Base-by-base conservation (phyloP, 2,329 filamentous ascomycete genomes). In the Fusarium longipes region DNA sequence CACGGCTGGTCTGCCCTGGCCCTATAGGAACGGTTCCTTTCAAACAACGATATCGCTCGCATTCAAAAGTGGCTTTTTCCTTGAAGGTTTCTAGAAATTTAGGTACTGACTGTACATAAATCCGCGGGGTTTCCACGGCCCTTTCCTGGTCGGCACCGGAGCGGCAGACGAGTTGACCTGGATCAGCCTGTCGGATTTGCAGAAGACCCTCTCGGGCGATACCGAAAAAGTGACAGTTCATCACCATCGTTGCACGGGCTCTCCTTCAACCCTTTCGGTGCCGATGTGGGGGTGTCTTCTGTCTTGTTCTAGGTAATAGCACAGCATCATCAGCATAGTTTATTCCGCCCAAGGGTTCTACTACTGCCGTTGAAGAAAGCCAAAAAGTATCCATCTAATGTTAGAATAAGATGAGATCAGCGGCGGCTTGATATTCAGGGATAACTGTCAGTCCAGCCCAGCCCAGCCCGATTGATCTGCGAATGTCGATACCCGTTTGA, bases 101-200 rank as follows among this genome's bases (percentile, higher is more conserved):
- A n/a, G n/a, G n/a, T n/a, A n/a, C n/a, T n/a, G n/a, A n/a, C 10
- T 30, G 62, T 40, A 22, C 17, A 36, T 12, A 35, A 27, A 18
- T 24, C 53, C 57, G 61, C 57, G 59, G 68, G 70, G 61, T 63
- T 47, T 38, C 48, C 52, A 47, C 25, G 32, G 48, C 33, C 22
- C 51, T 65, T 57, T 48, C 45, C 29, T n/a, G 20, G 25, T 73
- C 70, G 68, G 66, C 63, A 65, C 70, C 70, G 70, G 49, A 22
- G 25, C 45, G 36, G 55, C 66, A 63, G 24, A 32, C 24, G 38
- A 30, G 53, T 43, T 43, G 6, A 20, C 39, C 24, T 42, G 39
- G 29, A 42, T 30, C n/a, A 32, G 17, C 40, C 48, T 60, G 32
- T 50, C 52, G 48, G 36, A 35, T 22, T n/a, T 24, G 20, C 25